Conservation (phyloP, 1,139 yeast genomes). For the Pichia sp. region DNA sequence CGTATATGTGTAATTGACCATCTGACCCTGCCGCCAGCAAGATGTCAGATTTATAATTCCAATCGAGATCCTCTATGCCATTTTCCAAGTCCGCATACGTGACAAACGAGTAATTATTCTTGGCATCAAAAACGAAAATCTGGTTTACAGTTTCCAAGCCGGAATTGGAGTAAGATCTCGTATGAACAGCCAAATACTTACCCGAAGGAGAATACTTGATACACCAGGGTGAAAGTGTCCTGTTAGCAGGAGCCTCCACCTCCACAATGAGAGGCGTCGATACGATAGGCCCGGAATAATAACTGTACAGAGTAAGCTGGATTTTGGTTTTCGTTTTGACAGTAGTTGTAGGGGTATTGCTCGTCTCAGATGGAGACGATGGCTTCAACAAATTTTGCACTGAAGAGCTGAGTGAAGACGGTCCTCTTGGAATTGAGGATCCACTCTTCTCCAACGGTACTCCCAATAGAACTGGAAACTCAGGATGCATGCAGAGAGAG, state of each 20-base stretch:
- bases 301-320: conserved; percentile 1
- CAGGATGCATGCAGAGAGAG: conserved; percentile 5
- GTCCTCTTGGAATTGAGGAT: conserved; percentile 2
- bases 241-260: neutral
- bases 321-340: neutral
- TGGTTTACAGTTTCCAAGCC: neutral
- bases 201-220: conserved; percentile 15
- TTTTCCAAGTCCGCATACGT: neutral
- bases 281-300: neutral
- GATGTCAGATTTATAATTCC: conserved; percentile 8
- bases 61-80: conserved; percentile 11
- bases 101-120: conserved; percentile 3
- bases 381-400: neutral
- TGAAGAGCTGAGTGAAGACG: neutral
- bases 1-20: conserved; percentile 13
- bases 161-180: conserved; percentile 2
- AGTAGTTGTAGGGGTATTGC: neutral
- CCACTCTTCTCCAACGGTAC: neutral
- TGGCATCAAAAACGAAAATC: conserved; percentile 7
- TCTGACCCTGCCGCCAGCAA: conserved; percentile 10
- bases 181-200: conserved; percentile 9
- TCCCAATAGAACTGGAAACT: neutral
- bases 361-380: neutral
- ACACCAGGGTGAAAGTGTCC: conserved; percentile 5
- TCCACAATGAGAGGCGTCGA: conserved; percentile 10